Evolutionary conservation across 192 early-diverging fungal genomes (phyloP).

Genomic region (Podila minutissima): DNA sequence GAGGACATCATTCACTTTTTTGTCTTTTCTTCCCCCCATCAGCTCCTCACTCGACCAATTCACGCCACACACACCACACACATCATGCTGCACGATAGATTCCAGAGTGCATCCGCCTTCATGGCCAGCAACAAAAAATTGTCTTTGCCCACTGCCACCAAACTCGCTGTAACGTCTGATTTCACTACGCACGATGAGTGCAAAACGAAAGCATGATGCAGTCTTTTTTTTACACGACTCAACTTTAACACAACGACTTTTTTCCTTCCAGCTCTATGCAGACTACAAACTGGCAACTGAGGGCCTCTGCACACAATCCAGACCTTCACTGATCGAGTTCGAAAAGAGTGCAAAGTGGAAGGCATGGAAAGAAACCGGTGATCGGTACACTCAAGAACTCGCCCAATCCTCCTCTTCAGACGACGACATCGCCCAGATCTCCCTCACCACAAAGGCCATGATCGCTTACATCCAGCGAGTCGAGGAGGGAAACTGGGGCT

Average conservation of each 20-base stretch:
- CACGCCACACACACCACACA: background rate
- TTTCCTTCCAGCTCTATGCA: conserved; percentile 44
- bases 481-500: conserved; percentile 45
- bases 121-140: conserved; percentile 25
- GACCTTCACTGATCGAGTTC: conserved; percentile 54
- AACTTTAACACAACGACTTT: background rate
- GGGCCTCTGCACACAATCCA: conserved; percentile 37
- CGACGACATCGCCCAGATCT: conserved; percentile 17
- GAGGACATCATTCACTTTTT: too few relatives aligned
- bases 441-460: conserved; percentile 23
- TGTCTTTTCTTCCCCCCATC: background rate
- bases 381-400: conserved; percentile 17
- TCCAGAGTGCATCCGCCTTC: conserved; percentile 33
- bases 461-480: conserved; percentile 28
- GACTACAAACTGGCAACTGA: conserved; percentile 54
- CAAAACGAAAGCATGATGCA: too few relatives aligned
- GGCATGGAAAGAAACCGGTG: conserved; percentile 52
- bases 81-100: conserved; percentile 31
- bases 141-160: conserved; percentile 20
- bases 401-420: conserved; percentile 4
- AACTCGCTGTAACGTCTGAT: conserved; percentile 23
- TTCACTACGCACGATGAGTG: background rate
- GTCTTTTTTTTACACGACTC: background rate
- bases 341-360: conserved; percentile 56
- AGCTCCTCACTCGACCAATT: background rate